Evolutionary conservation across 495 filamentous ascomycete species (phyloP), one percentile per base, ranked within the genome.

Genomic region (Daldinia grandis): DNA sequence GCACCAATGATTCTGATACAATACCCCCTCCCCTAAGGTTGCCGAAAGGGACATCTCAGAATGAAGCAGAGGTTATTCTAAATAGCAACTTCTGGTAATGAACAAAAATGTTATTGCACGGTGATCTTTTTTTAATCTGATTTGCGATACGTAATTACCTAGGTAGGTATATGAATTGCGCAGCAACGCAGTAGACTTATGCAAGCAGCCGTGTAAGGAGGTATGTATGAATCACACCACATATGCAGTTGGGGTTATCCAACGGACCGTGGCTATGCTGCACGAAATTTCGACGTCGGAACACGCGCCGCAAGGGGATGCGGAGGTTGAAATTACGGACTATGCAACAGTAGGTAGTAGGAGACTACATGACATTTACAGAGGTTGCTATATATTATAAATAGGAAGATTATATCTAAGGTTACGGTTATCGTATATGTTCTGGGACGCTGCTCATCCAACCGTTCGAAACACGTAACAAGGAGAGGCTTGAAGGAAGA

Each of bases 31-130:
- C 64, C 68, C 66, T 63, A 69, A 72, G 73, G 75, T 76, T 72
- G 73, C 71, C 73, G 68, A 68, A 66, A 71, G 63, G 71, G 73
- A 77, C 65, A 72, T 69, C 54, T 68, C 68, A 70, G 68, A 73
- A 75, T 63, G 64, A 74, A 68, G 68, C 71, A 74, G 74, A 76
- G 62, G 64, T 71, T 73, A 71, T 61, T 71, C 62, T 61, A 62
- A 69, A 67, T 70, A 77, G 70, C 65, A 74, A 76, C 68, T 76
- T 77, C 73, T 77, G 75, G 51, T 77, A 77, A 77, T 77, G 73
- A 76, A 74, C 64, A 77, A 70, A 75, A 73, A 62, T 38, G 44
- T 66, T 61, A 57, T 28, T 74, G 33, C 54, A 66, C 24, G 37
- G 7, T 53, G 2, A 35, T 14, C n/a, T n/a, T n/a, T n/a, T 31